Base-by-base conservation (phyloP, 139 green algal genomes). In the Chloropicon primus region DNA sequence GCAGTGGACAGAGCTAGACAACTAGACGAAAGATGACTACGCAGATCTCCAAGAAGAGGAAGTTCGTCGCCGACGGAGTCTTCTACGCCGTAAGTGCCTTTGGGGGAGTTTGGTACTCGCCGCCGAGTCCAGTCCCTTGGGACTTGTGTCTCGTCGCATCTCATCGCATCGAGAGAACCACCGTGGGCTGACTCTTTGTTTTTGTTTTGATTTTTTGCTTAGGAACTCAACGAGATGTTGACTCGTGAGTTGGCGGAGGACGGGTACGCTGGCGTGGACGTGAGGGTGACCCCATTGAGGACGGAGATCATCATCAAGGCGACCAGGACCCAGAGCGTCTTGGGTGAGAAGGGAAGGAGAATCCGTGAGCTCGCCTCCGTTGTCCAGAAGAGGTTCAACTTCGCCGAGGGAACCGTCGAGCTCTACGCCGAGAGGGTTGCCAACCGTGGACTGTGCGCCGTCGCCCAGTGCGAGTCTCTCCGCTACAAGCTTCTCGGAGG, bases 261-360 rank as follows among this genome's bases (percentile, higher is more conserved):
- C 87, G 94, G 96, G 28, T 99, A 99, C 93, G 95, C 91, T 78
- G 96, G 96, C 53, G 96, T 99, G 80, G 96, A 99, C 85, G 96
- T 99, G 28, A 92, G 96, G 72, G 90, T 96, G 25, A 99, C 94
- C 26, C 96, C 96, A 75, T 89, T 98, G 89, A 87, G 93, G 79
- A 98, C 95, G 27, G 96, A 99, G 89, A 97, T 99, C 82, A 99
- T 99, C 87, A 99, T 99, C 86, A 90, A 93, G 26, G 96, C 96
- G 53, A 99, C 96, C 22, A 89, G 93, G 71, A 98, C 96, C 22
- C 93, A 98, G 87, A 97, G 92, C 78, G 96, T 99, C 26, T 92
- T 99, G 53, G 96, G 93, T 53, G 94, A 96, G 82, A 98, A 99
- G 91, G 94, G 94, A 71, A 93, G 95, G 80, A 88, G 95, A 81